Percentiles rank a stretch among this genome's conserved stretches.
phyloP scores from a whole-genome alignment of 1,139 yeast genomes.

The Zygosaccharomyces pseudobailii region DNA sequence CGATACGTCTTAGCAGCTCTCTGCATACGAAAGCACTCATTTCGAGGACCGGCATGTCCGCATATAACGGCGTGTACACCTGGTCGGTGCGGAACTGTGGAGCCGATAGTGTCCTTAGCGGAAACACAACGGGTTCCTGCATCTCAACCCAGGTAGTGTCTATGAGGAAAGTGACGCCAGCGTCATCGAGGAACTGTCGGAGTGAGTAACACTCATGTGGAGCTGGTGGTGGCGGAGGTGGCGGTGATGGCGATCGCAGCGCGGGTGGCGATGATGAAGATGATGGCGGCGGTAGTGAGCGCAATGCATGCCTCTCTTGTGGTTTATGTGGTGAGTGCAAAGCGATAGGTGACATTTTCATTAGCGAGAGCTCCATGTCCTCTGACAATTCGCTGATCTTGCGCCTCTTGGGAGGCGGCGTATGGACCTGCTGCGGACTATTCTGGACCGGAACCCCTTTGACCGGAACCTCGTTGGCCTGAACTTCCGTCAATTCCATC shows the following conservation, averaged over 20 bases:
- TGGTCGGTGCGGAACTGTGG: constrained; percentile 13
- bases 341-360: constrained; percentile 31
- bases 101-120: constrained; percentile 5
- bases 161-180: constrained; percentile 46
- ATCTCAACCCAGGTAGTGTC: constrained; percentile 7
- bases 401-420: neutral
- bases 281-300: too few species aligned
- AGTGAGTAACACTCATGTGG: constrained; percentile 9
- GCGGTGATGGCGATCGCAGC: constrained; percentile 3
- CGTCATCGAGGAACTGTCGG: constrained; percentile 40
- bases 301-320: too few species aligned
- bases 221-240: neutral
- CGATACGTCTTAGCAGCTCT: constrained; percentile 48
- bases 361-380: constrained; percentile 21
- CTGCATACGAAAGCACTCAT: constrained; percentile 50
- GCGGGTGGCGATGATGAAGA: constrained; percentile 9
- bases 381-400: constrained; percentile 3
- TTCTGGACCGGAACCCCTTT: too few species aligned
- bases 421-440: neutral
- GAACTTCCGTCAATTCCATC: constrained; percentile 25
- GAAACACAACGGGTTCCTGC: constrained; percentile 4
- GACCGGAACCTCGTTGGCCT: neutral
- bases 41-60: constrained; percentile 41
- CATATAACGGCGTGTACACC: constrained; percentile 23
- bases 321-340: too few species aligned